Base-by-base conservation (phyloP, 2,329 filamentous ascomycete genomes). In the Colletotrichum tropicicola region DNA sequence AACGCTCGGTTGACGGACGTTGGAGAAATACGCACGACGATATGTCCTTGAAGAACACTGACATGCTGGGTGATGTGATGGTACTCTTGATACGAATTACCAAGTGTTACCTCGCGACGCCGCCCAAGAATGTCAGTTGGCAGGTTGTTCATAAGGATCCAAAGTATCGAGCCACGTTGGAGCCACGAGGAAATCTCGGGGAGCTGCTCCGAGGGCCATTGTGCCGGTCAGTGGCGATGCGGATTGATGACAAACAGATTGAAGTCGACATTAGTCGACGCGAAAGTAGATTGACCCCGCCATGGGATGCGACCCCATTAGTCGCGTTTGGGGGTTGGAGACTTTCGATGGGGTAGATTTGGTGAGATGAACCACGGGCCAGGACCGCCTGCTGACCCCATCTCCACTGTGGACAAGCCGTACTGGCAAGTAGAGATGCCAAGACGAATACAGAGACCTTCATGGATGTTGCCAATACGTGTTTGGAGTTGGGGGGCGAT, bases 31-130 rank as follows among this genome's bases (percentile, higher is more conserved):
- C 75, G 62, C 68, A 78, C 77, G 70, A 65, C 13, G 73, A 73
- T 45, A 79, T 75, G 10, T 78, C 74, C 17, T 78, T 79, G 70
- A 78, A 79, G 63, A 79, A 78, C 2, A 79, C 77, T 1, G 77
- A 79, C 77, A 79, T 79, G 25, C 15, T 68, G 44, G 30, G 35
- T 47, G 32, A 21, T n/a, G 5, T 15, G 47, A 15, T 21, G 5
- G 25, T 25, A 17, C 12, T 39, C 7, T 51, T 27, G 19, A 28
- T 23, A 28, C 32, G 25, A 51, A 25, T 15, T 21, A 32, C 2
- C 17, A 21, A 6, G 19, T 47, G 41, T 53, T 43, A 4, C 28
- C 15, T 15, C 27, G 15, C 15, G 32, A 12, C 25, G 41, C 10
- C 6, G 17, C 15, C 13, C 15, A 10, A 30, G 27, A 25, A 7